A percentile compares a stretch with the other conserved stretches of the same genome.
These are phyloP conservation scores for Eurotiales sp. DNA, from an alignment of 2,329 filamentous ascomycete genomes.

Conservation along the genomic window DNA sequence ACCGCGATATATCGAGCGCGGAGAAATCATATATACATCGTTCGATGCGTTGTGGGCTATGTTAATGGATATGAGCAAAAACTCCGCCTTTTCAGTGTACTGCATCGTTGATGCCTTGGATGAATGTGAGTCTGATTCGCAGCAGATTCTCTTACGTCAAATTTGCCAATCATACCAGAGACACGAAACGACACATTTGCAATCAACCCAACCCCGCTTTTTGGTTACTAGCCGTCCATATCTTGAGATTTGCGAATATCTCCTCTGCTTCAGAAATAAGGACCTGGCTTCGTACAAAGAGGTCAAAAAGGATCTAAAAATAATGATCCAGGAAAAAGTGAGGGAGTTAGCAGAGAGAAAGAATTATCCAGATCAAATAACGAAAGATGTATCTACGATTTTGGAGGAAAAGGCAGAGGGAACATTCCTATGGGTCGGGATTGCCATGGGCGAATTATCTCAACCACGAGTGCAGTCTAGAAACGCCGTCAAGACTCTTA, in stretches of 20 bases:
- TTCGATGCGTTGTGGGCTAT: slow-evolving; percentile 7
- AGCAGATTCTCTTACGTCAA: slow-evolving; percentile 16
- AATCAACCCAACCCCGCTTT: not conserved
- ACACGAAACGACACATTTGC: not conserved
- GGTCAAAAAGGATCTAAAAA: not conserved
- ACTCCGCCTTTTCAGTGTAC: slow-evolving; percentile 12
- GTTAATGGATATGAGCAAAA: slow-evolving; percentile 11
- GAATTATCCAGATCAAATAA: not conserved
- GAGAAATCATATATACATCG: not conserved
- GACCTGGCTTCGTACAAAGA: not conserved
- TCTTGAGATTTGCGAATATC: not conserved
- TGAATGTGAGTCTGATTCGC: slow-evolving; percentile 18
- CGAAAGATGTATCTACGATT: not conserved
- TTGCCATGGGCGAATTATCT: slow-evolving; percentile 2
- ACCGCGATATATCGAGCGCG: slow-evolving; percentile 10
- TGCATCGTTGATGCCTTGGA: slow-evolving; percentile 22
- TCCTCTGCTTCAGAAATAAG: not conserved
- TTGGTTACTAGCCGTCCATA: slow-evolving; percentile 8
- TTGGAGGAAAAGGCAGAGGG: slow-evolving; percentile 9
- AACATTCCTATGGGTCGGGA: slow-evolving; percentile 11
- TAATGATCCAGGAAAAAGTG: slow-evolving; percentile 7
- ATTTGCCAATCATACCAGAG: slow-evolving; percentile 9
- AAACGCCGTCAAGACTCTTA: slow-evolving; percentile 1
- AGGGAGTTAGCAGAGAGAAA: not conserved
- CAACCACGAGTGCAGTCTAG: not conserved